Conservation (phyloP, 106 monocot genomes). For the Hemerocallis citrina region DNA sequence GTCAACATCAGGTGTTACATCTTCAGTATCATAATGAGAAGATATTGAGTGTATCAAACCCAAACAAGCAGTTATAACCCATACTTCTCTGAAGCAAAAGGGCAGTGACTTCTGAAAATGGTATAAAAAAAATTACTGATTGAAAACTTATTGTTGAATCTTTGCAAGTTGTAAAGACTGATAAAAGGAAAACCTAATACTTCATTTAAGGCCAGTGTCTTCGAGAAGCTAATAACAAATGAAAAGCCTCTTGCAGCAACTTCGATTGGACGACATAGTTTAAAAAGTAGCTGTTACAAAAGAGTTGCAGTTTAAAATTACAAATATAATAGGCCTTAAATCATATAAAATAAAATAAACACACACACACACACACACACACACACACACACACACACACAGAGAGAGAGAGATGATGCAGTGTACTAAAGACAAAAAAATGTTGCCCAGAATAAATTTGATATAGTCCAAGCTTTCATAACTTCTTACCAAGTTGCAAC, state of each 20-base stretch:
- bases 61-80: slow-evolving; percentile 84
- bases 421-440: too few relatives aligned
- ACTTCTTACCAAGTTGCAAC: too few relatives aligned
- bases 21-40: slow-evolving; percentile 36
- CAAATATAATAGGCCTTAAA: too few relatives aligned
- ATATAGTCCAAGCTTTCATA: too few relatives aligned
- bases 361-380: too few relatives aligned
- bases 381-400: too few relatives aligned
- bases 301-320: background rate
- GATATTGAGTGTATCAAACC: slow-evolving; percentile 64
- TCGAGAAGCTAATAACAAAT: slow-evolving; percentile 88
- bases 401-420: too few relatives aligned
- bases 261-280: slow-evolving; percentile 74
- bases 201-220: slow-evolving; percentile 68
- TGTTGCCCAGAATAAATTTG: too few relatives aligned
- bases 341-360: too few relatives aligned
- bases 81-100: slow-evolving; percentile 94
- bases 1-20: slow-evolving; percentile 54
- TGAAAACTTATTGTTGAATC: background rate
- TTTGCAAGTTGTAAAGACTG: background rate
- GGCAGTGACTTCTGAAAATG: slow-evolving; percentile 69
- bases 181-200: slow-evolving; percentile 31
- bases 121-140: slow-evolving; percentile 7
- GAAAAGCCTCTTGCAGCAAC: slow-evolving; percentile 85
- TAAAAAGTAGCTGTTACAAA: slow-evolving; percentile 70